Conservation (phyloP, 805 yeast species). For the Ogataea saltuana region DNA sequence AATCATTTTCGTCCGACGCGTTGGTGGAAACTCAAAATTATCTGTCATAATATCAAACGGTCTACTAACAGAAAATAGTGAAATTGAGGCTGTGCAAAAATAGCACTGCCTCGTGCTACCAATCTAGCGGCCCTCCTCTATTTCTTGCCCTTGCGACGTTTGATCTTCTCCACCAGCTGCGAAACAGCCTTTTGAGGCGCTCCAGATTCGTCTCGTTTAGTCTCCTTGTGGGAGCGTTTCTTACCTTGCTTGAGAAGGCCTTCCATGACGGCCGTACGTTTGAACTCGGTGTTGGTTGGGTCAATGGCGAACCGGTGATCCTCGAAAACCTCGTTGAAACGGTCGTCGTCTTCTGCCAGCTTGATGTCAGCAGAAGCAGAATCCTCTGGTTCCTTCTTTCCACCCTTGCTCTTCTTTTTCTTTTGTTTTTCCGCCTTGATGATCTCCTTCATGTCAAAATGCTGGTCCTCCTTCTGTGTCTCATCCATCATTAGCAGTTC, state of each 20-base stretch:
- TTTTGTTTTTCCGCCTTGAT: slow-evolving; percentile 69
- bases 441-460: slow-evolving; percentile 78
- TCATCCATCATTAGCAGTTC: slow-evolving; percentile 74
- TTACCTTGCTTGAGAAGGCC: slow-evolving; percentile 76
- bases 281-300: slow-evolving; percentile 88
- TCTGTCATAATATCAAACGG: too few species aligned
- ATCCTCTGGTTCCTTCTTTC: slow-evolving; percentile 47
- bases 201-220: too few species aligned
- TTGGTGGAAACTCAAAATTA: too few species aligned
- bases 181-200: too few species aligned
- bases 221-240: slow-evolving; percentile 38
- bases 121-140: neutral
- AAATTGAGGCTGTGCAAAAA: too few species aligned
- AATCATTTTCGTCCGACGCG: slow-evolving; percentile 7
- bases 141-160: slow-evolving; percentile 28
- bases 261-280: slow-evolving; percentile 84
- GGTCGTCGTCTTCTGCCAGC: slow-evolving; percentile 76
- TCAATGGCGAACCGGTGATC: slow-evolving; percentile 92
- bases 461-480: slow-evolving; percentile 50
- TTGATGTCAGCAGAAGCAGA: slow-evolving; percentile 44
- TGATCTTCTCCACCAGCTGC: slow-evolving; percentile 53
- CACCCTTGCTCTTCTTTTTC: slow-evolving; percentile 52
- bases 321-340: slow-evolving; percentile 82
- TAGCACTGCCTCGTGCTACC: neutral
- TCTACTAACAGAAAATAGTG: too few species aligned